Percentiles rank a stretch among this genome's conserved stretches.
Evolutionary conservation across 129 eudicot genomes (phyloP).

Genomic region (Helianthus tuberosus): DNA sequence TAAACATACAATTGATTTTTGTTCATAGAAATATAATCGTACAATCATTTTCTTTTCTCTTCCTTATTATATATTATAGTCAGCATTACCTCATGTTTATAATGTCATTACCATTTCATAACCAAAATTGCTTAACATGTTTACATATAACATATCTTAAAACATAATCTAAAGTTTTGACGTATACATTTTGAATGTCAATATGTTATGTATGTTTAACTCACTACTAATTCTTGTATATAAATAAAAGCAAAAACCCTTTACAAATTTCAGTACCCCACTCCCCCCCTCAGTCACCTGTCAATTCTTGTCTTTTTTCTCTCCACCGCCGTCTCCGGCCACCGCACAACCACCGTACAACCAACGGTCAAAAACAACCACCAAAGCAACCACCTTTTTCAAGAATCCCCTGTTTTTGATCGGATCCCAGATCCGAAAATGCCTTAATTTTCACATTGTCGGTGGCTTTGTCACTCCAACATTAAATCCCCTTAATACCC

Average conservation of each 20-base stretch:
- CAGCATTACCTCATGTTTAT: too few relatives aligned
- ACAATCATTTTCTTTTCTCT: too few relatives aligned
- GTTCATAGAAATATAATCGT: too few relatives aligned
- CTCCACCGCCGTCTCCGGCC: slow-evolving; percentile 24
- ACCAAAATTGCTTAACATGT: too few relatives aligned
- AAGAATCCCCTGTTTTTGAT: slow-evolving; percentile 1
- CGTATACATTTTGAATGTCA: background rate
- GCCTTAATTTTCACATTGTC: slow-evolving; percentile 14
- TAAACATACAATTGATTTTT: too few relatives aligned
- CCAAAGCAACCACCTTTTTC: slow-evolving; percentile 10
- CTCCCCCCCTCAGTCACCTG: background rate
- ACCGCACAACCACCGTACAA: slow-evolving; percentile 13
- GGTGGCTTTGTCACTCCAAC: slow-evolving; percentile 12
- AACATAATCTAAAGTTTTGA: background rate
- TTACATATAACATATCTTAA: too few relatives aligned
- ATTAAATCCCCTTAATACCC: background rate
- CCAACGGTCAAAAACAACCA: slow-evolving; percentile 1
- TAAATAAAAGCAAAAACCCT: slow-evolving; percentile 20
- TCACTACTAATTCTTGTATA: background rate
- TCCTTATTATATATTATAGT: too few relatives aligned
- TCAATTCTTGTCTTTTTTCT: slow-evolving; percentile 16
- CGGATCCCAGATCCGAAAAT: background rate
- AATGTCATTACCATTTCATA: too few relatives aligned
- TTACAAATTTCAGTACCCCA: slow-evolving; percentile 8
- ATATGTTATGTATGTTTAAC: background rate